Evolutionary conservation across 306 rosid species (phyloP), one percentile per base, ranked within the genome.

Genomic region (Coriaria nepalensis): DNA sequence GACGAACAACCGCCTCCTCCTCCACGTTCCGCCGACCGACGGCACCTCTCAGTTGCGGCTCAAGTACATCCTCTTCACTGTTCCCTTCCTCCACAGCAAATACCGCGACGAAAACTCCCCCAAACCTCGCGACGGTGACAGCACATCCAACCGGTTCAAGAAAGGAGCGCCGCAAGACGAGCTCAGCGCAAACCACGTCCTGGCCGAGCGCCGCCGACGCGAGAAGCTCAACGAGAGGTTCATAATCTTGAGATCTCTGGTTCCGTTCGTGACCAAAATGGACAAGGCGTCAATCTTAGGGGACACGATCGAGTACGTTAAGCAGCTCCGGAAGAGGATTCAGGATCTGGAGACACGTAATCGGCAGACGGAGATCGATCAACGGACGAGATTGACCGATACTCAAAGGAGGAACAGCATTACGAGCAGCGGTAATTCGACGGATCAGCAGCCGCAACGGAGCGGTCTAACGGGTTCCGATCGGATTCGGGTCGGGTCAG

Each of bases 221-320:
- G 98, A 90, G 72, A 79, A 77, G 59, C 87, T 90, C 2, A 81
- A 90, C 47, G 87, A 90, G 62, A 70, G 90, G 65, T 85, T 90
- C 69, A 71, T 90, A 11, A 79, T 90, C 0, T 45, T 90, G 0
- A 68, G 98, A 51, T 90, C 98, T 0, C 57, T 85, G 0, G 94
- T 90, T 0, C 98, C 98, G 0, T 90, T 90, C 39, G 87, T 82
- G 13, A 90, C 98, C n/a, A 90, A 82, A 60, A 90, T 85, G 95
- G 98, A 90, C 74, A 79, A 90, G 46, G 94, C 95, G 2, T 90
- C 98, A 0, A 85, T 90, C 33, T 33, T 90, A 33, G 98, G 95
- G 0, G 98, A 90, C 60, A 85, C 98, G 0, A 82, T 90, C 13
- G 95, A 90, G 63, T 90, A 90, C 36, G 60, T 90, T 34, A 82